phyloP scores from a whole-genome alignment of 192 early-diverging fungal species.

The Coemansia sp. region DNA sequence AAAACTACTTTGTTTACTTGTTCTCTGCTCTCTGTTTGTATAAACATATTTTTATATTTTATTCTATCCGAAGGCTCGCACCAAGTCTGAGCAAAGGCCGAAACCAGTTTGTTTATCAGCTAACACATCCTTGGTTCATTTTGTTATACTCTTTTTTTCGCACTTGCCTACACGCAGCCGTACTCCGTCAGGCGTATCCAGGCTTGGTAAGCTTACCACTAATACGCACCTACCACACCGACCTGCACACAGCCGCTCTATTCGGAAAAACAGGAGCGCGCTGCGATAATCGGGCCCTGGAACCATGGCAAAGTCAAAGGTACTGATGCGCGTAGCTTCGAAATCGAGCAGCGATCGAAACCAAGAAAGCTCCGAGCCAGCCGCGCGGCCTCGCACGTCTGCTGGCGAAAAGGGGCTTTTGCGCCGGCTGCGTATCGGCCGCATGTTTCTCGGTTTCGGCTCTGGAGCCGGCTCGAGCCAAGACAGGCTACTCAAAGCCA shows the following conservation, averaged over 20 bases:
- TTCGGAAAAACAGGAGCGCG: neutral
- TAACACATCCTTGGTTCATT: neutral
- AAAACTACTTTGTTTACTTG: too few relatives aligned
- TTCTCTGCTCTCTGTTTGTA: too few relatives aligned
- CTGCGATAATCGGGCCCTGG: neutral
- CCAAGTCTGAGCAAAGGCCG: neutral
- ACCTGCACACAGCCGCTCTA: neutral
- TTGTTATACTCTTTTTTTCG: neutral
- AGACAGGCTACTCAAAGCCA: conserved; percentile 1
- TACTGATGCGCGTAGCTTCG: conserved; percentile 28
- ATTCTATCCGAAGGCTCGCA: neutral
- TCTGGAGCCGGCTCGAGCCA: conserved; percentile 2
- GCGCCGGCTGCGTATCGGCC: conserved; percentile 47
- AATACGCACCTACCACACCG: neutral
- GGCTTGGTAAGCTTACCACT: neutral
- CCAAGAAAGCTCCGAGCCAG: conserved; percentile 13
- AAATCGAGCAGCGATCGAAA: conserved; percentile 21
- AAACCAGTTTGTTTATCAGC: neutral
- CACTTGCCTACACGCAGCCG: neutral
- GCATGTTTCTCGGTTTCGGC: conserved; percentile 41
- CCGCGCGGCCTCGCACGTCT: conserved; percentile 45
- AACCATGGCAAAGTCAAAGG: conserved; percentile 50
- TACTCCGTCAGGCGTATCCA: neutral
- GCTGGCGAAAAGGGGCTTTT: conserved; percentile 44
- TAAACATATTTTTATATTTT: too few relatives aligned